Conservation (phyloP, 345 rosid species). For the Chamaenerion angustifolium region DNA sequence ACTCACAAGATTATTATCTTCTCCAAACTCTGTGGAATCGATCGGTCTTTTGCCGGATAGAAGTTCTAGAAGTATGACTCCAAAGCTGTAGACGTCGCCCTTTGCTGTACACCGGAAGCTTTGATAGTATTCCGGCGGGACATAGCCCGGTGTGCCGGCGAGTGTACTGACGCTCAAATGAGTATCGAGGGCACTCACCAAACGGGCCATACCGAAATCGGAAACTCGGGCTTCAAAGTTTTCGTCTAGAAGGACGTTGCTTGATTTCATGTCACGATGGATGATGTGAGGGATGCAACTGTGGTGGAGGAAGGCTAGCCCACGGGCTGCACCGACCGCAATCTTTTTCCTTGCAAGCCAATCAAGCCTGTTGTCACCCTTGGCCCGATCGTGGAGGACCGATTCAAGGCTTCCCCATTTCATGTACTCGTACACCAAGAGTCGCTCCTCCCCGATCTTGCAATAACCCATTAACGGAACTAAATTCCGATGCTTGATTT, state of each 20-base stretch:
- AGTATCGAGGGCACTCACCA: constrained; percentile 81
- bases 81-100: constrained; percentile 94
- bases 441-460: constrained; percentile 91
- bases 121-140: constrained; percentile 93
- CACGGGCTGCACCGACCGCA: constrained; percentile 84
- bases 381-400: constrained; percentile 59
- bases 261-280: constrained; percentile 95
- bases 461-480: constrained; percentile 92
- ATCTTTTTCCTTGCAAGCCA: constrained; percentile 87
- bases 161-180: constrained; percentile 96
- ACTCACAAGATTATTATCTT: constrained; percentile 88
- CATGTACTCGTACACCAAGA: constrained; percentile 96
- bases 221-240: constrained; percentile 91
- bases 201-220: constrained; percentile 97
- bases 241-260: constrained; percentile 85
- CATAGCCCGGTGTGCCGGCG: constrained; percentile 98
- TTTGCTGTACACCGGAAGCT: constrained; percentile 90
- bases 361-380: constrained; percentile 29
- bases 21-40: constrained; percentile 66
- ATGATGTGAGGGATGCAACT: constrained; percentile 96
- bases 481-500: constrained; percentile 89
- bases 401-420: constrained; percentile 94
- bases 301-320: constrained; percentile 93
- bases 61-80: constrained; percentile 86
- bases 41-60: constrained; percentile 87